These are phyloP conservation scores for Diplodia corticola DNA, from an alignment of 2,329 filamentous ascomycete species.

Conservation along the genomic window DNA sequence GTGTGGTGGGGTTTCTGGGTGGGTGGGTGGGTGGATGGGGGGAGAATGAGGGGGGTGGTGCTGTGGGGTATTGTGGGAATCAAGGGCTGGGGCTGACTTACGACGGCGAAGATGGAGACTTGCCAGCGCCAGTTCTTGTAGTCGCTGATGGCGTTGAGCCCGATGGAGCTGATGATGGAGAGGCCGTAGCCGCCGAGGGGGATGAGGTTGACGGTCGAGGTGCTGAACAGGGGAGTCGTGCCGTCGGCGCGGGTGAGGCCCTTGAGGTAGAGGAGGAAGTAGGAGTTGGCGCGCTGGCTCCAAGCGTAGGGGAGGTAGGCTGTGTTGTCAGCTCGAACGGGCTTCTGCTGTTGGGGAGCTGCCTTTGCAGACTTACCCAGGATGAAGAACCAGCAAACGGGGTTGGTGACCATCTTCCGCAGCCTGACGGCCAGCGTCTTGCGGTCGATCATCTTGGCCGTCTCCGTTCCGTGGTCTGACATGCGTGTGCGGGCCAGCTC, in stretches of 20 bases:
- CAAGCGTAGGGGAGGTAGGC: conserved; percentile 25
- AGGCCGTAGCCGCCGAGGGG: conserved; percentile 25
- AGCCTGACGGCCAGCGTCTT: conserved; percentile 21
- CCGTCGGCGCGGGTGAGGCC: conserved; percentile 22
- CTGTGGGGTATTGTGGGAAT: too few relatives aligned
- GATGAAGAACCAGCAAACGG: conserved; percentile 24
- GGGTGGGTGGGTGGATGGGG: too few relatives aligned
- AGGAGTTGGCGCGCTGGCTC: conserved; percentile 26
- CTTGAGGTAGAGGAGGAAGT: conserved; percentile 25
- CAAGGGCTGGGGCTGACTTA: too few relatives aligned
- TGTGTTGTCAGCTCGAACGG: background rate
- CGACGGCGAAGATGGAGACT: conserved; percentile 22
- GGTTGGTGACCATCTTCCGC: conserved; percentile 18
- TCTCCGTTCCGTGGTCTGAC: conserved; percentile 4
- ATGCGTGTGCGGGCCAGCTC: conserved; percentile 1
- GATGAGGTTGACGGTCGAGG: conserved; percentile 26
- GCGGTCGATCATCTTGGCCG: conserved; percentile 21
- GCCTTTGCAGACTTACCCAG: background rate
- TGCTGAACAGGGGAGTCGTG: conserved; percentile 17
- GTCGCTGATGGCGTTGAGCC: conserved; percentile 25
- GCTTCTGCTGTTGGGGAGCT: background rate
- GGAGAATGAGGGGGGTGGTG: background rate
- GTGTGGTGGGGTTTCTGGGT: too few relatives aligned
- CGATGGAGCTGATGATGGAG: conserved; percentile 21
- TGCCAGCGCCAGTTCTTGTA: conserved; percentile 26